Percentiles rank a stretch among this genome's conserved stretches.
These are phyloP conservation scores for Cladosporium sp. DNA, from an alignment of 2,329 filamentous ascomycete species.

Conservation along the genomic window DNA sequence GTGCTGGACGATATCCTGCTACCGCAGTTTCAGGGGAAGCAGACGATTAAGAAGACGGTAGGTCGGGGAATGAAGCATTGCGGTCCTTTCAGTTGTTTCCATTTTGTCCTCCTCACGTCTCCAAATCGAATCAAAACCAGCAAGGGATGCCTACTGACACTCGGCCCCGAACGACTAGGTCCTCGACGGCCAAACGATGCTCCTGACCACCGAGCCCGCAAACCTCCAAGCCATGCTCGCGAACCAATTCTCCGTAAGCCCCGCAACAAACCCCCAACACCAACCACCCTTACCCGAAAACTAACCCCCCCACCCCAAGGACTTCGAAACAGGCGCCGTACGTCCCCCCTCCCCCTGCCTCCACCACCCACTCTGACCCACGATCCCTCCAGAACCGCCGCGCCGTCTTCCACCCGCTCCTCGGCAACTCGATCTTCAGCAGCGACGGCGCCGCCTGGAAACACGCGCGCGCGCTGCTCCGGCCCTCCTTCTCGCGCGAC, in stretches of 20 bases:
- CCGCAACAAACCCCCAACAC: slow-evolving; percentile 11
- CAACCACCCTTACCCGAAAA: not conserved
- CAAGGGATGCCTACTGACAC: no score
- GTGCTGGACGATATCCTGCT: slow-evolving; percentile 18
- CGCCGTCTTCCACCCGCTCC: slow-evolving; percentile 17
- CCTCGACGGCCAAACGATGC: slow-evolving; percentile 13
- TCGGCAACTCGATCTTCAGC: slow-evolving; percentile 27
- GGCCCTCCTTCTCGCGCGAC: slow-evolving; percentile 28
- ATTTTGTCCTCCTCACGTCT: not conserved
- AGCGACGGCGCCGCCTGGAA: slow-evolving; percentile 26
- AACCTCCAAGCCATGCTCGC: slow-evolving; percentile 52
- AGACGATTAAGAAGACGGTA: slow-evolving; percentile 10
- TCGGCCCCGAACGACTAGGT: not conserved
- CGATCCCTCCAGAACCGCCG: slow-evolving; percentile 1
- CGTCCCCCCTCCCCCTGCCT: not conserved
- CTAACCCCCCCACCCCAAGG: slow-evolving; percentile 19
- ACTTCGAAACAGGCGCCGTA: slow-evolving; percentile 35
- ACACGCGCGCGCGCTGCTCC: slow-evolving; percentile 24
- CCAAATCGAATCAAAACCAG: no score
- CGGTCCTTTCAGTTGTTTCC: slow-evolving; percentile 40
- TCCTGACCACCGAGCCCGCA: slow-evolving; percentile 36
- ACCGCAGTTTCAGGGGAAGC: slow-evolving; percentile 2
- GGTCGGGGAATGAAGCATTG: slow-evolving; percentile 2
- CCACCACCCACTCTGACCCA: not conserved
- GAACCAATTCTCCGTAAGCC: slow-evolving; percentile 40